Base-by-base conservation (phyloP, 1,284 basidiomycete species). In the Xerocomus nothofagi region DNA sequence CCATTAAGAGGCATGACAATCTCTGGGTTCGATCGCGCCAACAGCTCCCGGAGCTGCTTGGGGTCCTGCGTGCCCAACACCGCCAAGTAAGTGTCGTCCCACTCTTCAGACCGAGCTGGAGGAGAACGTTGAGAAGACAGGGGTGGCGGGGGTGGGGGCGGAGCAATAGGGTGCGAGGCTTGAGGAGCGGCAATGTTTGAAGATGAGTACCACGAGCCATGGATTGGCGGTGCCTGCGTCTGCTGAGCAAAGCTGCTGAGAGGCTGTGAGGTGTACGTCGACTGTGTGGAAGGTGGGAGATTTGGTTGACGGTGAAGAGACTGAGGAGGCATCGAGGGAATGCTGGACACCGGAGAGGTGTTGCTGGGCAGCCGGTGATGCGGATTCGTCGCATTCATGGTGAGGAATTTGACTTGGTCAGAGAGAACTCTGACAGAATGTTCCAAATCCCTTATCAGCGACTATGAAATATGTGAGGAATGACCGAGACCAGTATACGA, bases 331-430 rank as follows among this genome's bases (percentile, higher is more conserved):
- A 69, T 66, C 41, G 63, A 55, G 12, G 61, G 8, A 14, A 67
- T 58, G 47, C 12, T 56, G 27, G 67, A 41, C 17, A 55, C 53
- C 3, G 64, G 58, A 39, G 64, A 69, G 11, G 54, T 51, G 34
- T 36, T 47, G 39, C 15, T 60, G 20, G 58, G 55, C 38, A 65
- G 56, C 39, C 63, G 68, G 51, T 63, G 58, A 39, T 58, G 55
- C 48, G 48, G 60, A 47, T 59, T 71, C 42, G 63, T 59, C 5
- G 74, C 63, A 56, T 82, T 86, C 69, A 85, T 71, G 55, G 74
- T 81, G 54, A 90, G 68, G 70, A 81, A 87, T 63, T 89, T 90
- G 60, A 91, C 80, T 63, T 91, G 88, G 41, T 91, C 89, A 20
- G 85, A 78, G 49, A 91, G 71, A 26, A 78, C 58, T 40, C 86